Conservation (phyloP, 495 filamentous ascomycete genomes). For the Entonaema liquescens region DNA sequence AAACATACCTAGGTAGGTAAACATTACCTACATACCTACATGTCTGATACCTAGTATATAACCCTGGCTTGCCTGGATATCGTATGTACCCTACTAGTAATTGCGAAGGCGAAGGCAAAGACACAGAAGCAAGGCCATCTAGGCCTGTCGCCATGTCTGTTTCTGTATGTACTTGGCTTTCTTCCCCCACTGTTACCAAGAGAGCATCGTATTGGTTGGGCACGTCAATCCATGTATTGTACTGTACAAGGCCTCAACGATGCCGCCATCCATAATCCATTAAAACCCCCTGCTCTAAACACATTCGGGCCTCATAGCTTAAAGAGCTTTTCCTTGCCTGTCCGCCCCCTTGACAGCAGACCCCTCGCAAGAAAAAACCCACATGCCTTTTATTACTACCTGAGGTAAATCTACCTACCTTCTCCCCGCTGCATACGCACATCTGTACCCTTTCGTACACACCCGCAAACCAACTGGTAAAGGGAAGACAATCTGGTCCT, state of each 20-base stretch:
- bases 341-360: slow-evolving; percentile 17
- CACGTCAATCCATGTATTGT: slow-evolving; percentile 39
- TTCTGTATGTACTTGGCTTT: slow-evolving; percentile 11
- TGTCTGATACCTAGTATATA: not conserved
- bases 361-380: slow-evolving; percentile 26
- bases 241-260: slow-evolving; percentile 29
- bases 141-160: slow-evolving; percentile 19
- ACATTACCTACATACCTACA: slow-evolving; percentile 1
- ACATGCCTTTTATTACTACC: slow-evolving; percentile 27
- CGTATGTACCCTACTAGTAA: not conserved
- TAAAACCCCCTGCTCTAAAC: slow-evolving; percentile 25
- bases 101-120: not conserved
- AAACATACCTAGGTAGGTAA: no score
- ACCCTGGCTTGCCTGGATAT: no score
- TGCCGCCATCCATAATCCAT: slow-evolving; percentile 39
- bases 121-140: slow-evolving; percentile 10
- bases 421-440: slow-evolving; percentile 14
- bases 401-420: slow-evolving; percentile 10
- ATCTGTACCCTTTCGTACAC: slow-evolving; percentile 30
- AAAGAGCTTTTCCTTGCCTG: slow-evolving; percentile 24
- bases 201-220: slow-evolving; percentile 35
- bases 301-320: slow-evolving; percentile 24
- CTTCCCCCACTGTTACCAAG: slow-evolving; percentile 35
- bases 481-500: slow-evolving; percentile 19
- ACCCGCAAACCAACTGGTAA: slow-evolving; percentile 25